Conservation (phyloP, 2,329 filamentous ascomycete species). For the Aspergillus arachidicola region DNA sequence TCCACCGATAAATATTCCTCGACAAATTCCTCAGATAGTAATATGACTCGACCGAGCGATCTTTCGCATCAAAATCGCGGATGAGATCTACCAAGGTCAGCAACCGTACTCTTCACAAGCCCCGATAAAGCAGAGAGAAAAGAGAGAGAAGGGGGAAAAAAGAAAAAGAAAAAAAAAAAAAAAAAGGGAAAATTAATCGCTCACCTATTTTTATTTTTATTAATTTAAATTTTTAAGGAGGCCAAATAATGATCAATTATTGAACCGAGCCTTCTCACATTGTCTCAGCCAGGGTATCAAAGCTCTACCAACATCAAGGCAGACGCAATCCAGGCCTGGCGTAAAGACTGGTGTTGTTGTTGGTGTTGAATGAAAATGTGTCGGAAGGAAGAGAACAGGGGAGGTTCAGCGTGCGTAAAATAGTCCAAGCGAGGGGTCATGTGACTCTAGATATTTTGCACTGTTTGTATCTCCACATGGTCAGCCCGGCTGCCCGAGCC, state of each 20-base stretch:
- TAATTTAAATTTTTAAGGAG: constrained; percentile 1
- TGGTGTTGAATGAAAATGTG: constrained; percentile 1
- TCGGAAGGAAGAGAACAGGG: constrained; percentile 10
- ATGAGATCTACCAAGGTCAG: no score
- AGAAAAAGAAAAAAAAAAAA: no score
- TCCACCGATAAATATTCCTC: constrained; percentile 57
- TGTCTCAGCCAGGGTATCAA: constrained; percentile 1
- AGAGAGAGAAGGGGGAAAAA: no score
- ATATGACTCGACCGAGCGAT: no score
- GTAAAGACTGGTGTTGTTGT: background rate
- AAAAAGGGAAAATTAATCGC: constrained; percentile 13
- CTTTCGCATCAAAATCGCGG: no score
- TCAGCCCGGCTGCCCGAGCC: background rate
- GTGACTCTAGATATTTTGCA: constrained; percentile 10
- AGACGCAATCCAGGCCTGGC: constrained; percentile 5
- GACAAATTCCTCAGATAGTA: constrained; percentile 54
- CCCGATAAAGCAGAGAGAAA: no score
- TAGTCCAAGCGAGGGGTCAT: constrained; percentile 15
- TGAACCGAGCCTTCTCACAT: background rate
- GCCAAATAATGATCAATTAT: constrained; percentile 1
- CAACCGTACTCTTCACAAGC: no score
- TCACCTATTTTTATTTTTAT: constrained; percentile 19
- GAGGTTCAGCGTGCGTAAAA: constrained; percentile 12
- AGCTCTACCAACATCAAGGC: constrained; percentile 16
- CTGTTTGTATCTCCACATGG: constrained; percentile 10